Base-by-base conservation (phyloP, 352 stramenopile genomes). In the Lagenidium giganteum region DNA sequence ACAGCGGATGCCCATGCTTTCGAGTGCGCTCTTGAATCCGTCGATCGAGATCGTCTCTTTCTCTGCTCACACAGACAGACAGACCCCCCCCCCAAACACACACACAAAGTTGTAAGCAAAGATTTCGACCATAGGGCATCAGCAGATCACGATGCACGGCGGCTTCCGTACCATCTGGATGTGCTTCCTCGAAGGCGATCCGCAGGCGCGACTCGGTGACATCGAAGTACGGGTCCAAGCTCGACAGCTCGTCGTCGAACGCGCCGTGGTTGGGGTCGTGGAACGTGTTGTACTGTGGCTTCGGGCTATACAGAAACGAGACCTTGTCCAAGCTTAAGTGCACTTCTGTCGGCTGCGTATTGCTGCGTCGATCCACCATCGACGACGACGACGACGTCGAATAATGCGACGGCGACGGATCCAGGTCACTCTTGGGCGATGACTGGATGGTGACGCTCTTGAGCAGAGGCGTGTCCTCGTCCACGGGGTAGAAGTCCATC, bases 151-250 rank as follows among this genome's bases (percentile, higher is more conserved):
- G n/a, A n/a, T n/a, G n/a, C n/a, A n/a, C n/a, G n/a, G n/a, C 9
- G 36, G 3, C 18, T 18, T 32, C 3, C 4, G 14, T 29, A 74
- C 59, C 60, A 42, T 83, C 70, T 0, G 73, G 76, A 3, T 55
- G 38, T 22, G 73, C 71, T 27, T 84, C 74, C 44, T 89, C 68
- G 57, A 86, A 93, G 3, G 75, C 77, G 31, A 76, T 65, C 31
- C 69, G 73, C 23, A 91, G 52, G 2, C 81, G 62, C 27, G 78
- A 86, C n/a, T 63, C 48, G 14, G 78, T 93, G 34, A 93, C 75
- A 44, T 93, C 81, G 45, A 93, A 93, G 57, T 89, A 90, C 47
- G 81, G 81, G 26, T 93, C 78, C n/a, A 93, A 44, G 37, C 90
- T 87, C 27, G 80, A 84, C 18, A 93, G 70, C 53, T 81, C 67